phyloP scores from a whole-genome alignment of 208 protist species.

The Herpetomonas tarakana region DNA sequence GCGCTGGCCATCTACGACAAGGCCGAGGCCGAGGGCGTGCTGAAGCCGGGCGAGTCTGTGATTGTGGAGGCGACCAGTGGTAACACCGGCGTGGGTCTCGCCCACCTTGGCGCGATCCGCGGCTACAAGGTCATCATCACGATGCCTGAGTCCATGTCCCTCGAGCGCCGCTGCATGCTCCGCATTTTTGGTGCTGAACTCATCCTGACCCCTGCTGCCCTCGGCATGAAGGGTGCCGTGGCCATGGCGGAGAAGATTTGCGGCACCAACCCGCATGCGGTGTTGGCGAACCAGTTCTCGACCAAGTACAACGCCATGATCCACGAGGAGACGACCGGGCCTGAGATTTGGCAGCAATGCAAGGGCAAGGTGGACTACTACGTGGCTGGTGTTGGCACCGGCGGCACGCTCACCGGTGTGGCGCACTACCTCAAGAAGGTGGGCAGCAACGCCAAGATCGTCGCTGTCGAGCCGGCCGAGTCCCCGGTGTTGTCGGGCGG shows the following conservation, averaged over 20 bases:
- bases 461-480: constrained; percentile 86
- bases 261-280: constrained; percentile 59
- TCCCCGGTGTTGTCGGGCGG: constrained; percentile 80
- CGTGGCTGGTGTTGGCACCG: constrained; percentile 87
- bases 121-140: constrained; percentile 90
- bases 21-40: constrained; percentile 72
- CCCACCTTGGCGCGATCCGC: constrained; percentile 69
- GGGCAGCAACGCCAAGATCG: constrained; percentile 40
- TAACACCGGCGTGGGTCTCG: constrained; percentile 88
- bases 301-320: constrained; percentile 86
- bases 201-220: constrained; percentile 82
- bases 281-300: constrained; percentile 84
- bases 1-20: constrained; percentile 79
- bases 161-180: constrained; percentile 80
- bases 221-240: constrained; percentile 89
- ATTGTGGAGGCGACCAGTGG: constrained; percentile 90
- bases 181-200: constrained; percentile 85
- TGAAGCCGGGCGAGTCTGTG: constrained; percentile 76
- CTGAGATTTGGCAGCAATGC: constrained; percentile 85
- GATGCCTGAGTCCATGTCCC: constrained; percentile 92
- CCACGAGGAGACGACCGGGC: constrained; percentile 90
- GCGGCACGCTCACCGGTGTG: constrained; percentile 80
- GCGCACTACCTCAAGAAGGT: constrained; percentile 68
- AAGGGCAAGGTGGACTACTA: constrained; percentile 80
- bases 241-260: constrained; percentile 79